Base-by-base conservation (phyloP, 2,329 filamentous ascomycete species). In the Talaromyces sp. region DNA sequence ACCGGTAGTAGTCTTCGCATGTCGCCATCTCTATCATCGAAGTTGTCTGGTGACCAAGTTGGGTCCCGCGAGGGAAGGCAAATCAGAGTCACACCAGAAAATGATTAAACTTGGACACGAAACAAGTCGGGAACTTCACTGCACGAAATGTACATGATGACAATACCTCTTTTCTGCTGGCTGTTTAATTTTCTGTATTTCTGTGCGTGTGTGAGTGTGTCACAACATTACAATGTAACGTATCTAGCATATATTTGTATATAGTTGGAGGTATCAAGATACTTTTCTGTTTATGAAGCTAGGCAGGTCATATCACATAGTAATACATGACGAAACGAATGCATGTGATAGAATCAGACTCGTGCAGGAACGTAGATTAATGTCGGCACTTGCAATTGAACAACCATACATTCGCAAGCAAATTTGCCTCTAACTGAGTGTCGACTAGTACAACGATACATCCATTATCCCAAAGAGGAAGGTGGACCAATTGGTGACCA, bases 21-120 rank as follows among this genome's bases (percentile, higher is more conserved):
- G 81, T 70, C 76, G 81, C 62, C 81, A 83, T 72, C 66, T 82
- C 58, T 83, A 81, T 70, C 81, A 83, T 70, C 78, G 76, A 27
- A 73, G 73, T 43, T 83, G 81, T 71, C 69, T 83, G 62, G 64
- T 77, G 66, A 73, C 76, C 35, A 66, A 73, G 61, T 39, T 66
- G 66, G 39, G 22, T 33, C 49, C 66, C 31, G 49, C 35, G 13
- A 58, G 27, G n/a, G 54, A 63, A 10, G 24, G 9, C 4, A 22
- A 39, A n/a, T 33, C 19, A 57, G 50, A 47, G 63, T 58, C 58
- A 47, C 52, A 58, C 35, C 58, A 31, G 13, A 37, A 43, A 16
- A 24, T 59, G 35, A 10, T 16, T 3, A 31, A 45, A n/a, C 35
- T 59, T n/a, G 56, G 67, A 57, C 61, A 67, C 61, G 73, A 73